These are phyloP conservation scores for Aspergillus baeticus DNA, from an alignment of 495 filamentous ascomycete genomes.

Conservation along the genomic window DNA sequence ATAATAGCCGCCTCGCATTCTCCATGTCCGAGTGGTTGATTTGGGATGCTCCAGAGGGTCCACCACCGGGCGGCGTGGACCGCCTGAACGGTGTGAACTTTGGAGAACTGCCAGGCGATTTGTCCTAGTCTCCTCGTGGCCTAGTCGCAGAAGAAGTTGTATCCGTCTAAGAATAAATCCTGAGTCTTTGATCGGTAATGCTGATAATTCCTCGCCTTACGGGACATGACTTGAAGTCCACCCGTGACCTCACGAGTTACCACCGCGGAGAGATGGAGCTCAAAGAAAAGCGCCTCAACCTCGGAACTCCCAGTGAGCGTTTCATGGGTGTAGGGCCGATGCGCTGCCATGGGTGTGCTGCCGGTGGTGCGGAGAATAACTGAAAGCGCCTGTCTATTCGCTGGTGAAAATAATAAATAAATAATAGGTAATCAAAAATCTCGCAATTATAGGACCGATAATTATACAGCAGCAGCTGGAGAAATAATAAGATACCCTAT, in stretches of 20 bases:
- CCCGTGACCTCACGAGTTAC: neutral
- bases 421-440: slow-evolving; percentile 11
- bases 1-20: slow-evolving; percentile 1
- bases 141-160: neutral
- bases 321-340: neutral
- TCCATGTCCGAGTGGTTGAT: slow-evolving; percentile 3
- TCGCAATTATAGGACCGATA: neutral
- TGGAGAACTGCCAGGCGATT: neutral
- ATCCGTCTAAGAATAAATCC: slow-evolving; percentile 1
- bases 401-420: slow-evolving; percentile 1
- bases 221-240: neutral
- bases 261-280: neutral
- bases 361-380: neutral
- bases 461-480: neutral
- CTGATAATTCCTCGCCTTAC: neutral
- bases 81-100: slow-evolving; percentile 1
- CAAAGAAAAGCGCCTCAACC: neutral
- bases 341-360: neutral
- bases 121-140: neutral
- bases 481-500: slow-evolving; percentile 3
- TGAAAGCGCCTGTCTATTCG: neutral
- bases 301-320: slow-evolving; percentile 1
- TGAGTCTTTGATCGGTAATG: neutral
- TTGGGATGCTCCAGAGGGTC: neutral
- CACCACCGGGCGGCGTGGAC: slow-evolving; percentile 7